Base-by-base conservation (phyloP, 2,329 filamentous ascomycete species). In the Orbilia oligospora region DNA sequence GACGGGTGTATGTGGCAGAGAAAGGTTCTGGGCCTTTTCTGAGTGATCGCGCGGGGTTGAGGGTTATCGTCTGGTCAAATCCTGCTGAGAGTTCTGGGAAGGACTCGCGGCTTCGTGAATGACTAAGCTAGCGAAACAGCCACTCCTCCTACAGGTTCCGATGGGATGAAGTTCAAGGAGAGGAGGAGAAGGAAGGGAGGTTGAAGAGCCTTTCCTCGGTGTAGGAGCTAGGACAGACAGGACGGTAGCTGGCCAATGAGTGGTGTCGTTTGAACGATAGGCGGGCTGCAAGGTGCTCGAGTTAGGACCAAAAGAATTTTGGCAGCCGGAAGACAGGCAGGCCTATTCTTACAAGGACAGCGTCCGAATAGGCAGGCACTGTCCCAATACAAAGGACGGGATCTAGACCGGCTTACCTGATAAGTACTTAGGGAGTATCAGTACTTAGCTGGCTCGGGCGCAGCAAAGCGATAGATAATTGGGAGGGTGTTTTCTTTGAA, bases 21-120 rank as follows among this genome's bases (percentile, higher is more conserved):
- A 48, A 49, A 44, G 56, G 51, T 41, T 36, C 18, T 38, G 61
- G 67, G 10, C 18, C 20, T 36, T 46, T 64, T 66, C 53, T 49
- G 51, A 51, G 55, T 72, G 68, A 51, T 72, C 68, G 75, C 75
- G 75, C 75, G 75, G 75, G 75, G 75, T 77, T 65, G 44, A 63
- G 73, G 24, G 73, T 72, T 78, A 70, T 76, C 65, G 65, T 56
- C 38, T 71, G 67, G 68, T 78, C 73, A 78, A 78, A 78, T 78
- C 75, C 75, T 78, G 75, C 48, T 51, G 48, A 61, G 55, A 27
- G 5, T 56, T 61, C 58, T 46, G 61, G 51, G 51, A 67, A 51
- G 55, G 68, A 67, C 63, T 78, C 75, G 75, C 63, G 68, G 75
- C 53, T 71, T 71, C 68, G 30, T 64, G 63, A 78, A 68, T 72